Evolutionary conservation across 2,329 filamentous ascomycete species (phyloP), one percentile per base, ranked within the genome.

Genomic region (Ophioceras dolichostomum): DNA sequence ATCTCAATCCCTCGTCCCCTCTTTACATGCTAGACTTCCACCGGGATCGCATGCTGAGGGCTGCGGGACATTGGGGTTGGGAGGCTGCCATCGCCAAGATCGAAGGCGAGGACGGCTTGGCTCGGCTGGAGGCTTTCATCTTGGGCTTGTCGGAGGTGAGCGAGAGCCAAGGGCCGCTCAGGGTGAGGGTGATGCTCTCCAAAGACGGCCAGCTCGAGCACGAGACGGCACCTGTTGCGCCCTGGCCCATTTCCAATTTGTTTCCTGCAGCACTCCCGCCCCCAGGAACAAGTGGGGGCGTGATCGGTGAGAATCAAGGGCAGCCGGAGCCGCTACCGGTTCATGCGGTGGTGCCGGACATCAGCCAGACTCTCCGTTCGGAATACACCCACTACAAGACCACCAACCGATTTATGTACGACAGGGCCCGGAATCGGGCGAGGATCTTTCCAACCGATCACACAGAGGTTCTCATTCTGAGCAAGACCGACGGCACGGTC

Each of bases 361-460:
- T 40, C 9, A 40, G 45, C n/a, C 38, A 38, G n/a, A 69, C 65
- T 0, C 27, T 45, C 7, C 56, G 58, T 29, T 73, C 72, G 1
- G 68, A 75, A n/a, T 83, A 80, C 51, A 94, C 88, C 0, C 77
- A 79, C 40, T 83, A 83, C 62, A 96, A 98, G 58, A 96, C 89
- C 0, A 91, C 83, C 0, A 64, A 69, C 34, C 75, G 89, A 12
- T 61, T 65, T 9, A 66, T 77, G 53, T 96, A 96, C 55, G 73
- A 83, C 32, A 62, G 61, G 3, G 83, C 86, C 1, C 73, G 87
- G 8, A 51, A 60, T 19, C 69, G 83, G 12, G 73, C 70, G 1
- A 61, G 62, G 0, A 74, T 89, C 34, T 58, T 55, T 8, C 51
- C 58, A 1, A 68, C 71, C 26, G 55, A 59, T 1, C 68, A 73